Evolutionary conservation across 768 basidiomycete species (phyloP), one percentile per base, ranked within the genome.

Genomic region (Termitomyces sp.): DNA sequence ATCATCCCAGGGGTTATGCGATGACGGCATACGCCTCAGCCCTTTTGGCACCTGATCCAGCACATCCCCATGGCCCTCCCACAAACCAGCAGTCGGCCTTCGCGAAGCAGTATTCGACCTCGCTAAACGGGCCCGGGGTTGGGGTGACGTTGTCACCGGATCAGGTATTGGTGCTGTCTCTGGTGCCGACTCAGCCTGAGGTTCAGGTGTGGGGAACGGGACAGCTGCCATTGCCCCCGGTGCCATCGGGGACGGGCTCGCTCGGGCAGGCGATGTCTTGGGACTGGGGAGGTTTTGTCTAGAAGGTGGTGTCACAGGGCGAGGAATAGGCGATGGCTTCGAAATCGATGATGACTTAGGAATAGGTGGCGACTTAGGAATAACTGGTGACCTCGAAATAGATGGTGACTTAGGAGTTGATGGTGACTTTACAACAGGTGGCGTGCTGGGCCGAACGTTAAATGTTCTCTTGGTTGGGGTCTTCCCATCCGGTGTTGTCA

Each of bases 31-130:
- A 38, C n/a, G 39, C 35, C 28, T 49, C 40, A 58, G 9, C 15
- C 54, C 58, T 44, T 58, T 49, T 28, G 52, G 35, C 6, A 35
- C 49, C 16, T 62, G 28, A 22, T 59, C 64, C 40, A 61, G 13
- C 39, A 59, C 59, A 24, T 63, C 51, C 8, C 28, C 20, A 46
- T 56, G 58, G 8, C 58, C 64, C 46, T 65, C 64, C 64, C 64
- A 65, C 28, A 65, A 5, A 38, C 64, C 64, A 13, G 54, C 64
- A 22, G 58, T 40, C 15, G 64, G 64, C 28, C 64, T 59, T 40
- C 55, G 54, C 33, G 60, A 61, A 35, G 54, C 61, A 38, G 45
- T 63, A 45, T 39, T 65, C 33, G 59, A 50, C 32, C 57, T 55
- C 28, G 33, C 45, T 24, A 56, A 36, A 42, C 66, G 63, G 1